Conservation (phyloP, 2,329 filamentous ascomycete species). For the Ophiostoma montium region DNA sequence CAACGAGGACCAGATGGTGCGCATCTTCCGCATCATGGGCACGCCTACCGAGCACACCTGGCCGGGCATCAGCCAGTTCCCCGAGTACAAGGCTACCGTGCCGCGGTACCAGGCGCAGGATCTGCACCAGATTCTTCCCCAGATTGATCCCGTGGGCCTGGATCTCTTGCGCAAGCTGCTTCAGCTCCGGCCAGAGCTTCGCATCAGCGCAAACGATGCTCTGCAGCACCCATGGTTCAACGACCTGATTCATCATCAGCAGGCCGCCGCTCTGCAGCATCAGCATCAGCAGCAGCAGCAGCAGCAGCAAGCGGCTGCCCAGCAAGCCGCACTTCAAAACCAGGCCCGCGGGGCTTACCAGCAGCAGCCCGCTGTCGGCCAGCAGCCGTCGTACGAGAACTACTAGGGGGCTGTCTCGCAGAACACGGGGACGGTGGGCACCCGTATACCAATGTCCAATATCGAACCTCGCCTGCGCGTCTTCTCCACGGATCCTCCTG, state of each 20-base stretch:
- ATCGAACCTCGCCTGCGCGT: no score
- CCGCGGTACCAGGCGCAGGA: constrained; percentile 92
- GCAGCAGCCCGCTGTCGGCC: constrained; percentile 13
- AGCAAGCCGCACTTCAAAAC: constrained; percentile 14
- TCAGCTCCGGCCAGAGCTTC: constrained; percentile 79
- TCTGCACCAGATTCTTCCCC: constrained; percentile 69
- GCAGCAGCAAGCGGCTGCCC: constrained; percentile 20
- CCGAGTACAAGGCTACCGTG: constrained; percentile 95
- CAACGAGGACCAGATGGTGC: constrained; percentile 92
- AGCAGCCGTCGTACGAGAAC: constrained; percentile 16
- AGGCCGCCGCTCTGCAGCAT: constrained; percentile 31
- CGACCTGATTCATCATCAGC: constrained; percentile 48
- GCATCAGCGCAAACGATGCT: constrained; percentile 76
- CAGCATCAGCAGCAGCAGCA: constrained; percentile 69
- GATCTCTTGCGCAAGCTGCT: constrained; percentile 84
- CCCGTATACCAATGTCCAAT: no score
- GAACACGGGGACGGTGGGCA: not conserved
- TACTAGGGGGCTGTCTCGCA: constrained; percentile 11
- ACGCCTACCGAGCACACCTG: constrained; percentile 90
- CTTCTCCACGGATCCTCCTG: no score
- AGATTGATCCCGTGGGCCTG: constrained; percentile 77
- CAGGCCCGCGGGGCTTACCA: constrained; percentile 15
- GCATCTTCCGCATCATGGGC: constrained; percentile 98
- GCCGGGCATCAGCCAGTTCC: constrained; percentile 87
- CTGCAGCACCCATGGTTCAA: constrained; percentile 87